Percentiles rank a stretch among this genome's conserved stretches.
These are phyloP conservation scores for Colletotrichum cuscutae DNA, from an alignment of 2,329 filamentous ascomycete species.

Conservation along the genomic window DNA sequence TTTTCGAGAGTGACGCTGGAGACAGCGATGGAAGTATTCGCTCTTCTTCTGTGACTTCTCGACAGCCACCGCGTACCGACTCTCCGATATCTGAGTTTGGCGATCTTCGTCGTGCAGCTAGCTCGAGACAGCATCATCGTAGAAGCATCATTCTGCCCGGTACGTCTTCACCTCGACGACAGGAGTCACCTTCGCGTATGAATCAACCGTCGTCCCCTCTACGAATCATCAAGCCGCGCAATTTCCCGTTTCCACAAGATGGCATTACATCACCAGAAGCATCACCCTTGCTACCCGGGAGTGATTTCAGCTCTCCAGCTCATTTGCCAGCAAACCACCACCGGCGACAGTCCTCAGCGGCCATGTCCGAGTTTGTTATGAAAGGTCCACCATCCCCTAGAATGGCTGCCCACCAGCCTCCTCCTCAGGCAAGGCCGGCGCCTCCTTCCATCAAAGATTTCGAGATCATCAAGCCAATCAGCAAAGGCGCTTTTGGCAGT, in stretches of 20 bases:
- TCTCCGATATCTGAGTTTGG: constrained; percentile 91
- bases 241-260: constrained; percentile 68
- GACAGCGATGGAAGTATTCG: constrained; percentile 90
- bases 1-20: constrained; percentile 84
- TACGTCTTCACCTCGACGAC: constrained; percentile 81
- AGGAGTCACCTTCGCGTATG: constrained; percentile 86
- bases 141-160: constrained; percentile 86
- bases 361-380: constrained; percentile 75
- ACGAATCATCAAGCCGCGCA: constrained; percentile 84
- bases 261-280: constrained; percentile 84
- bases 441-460: constrained; percentile 99
- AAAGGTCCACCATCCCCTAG: constrained; percentile 85
- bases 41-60: constrained; percentile 80
- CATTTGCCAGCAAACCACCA: constrained; percentile 74
- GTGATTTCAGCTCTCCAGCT: constrained; percentile 83
- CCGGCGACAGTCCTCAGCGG: constrained; percentile 89
- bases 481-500: constrained; percentile 97
- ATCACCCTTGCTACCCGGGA: constrained; percentile 85
- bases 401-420: constrained; percentile 79
- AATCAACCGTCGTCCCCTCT: constrained; percentile 85
- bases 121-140: constrained; percentile 84
- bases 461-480: constrained; percentile 99
- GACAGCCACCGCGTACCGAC: constrained; percentile 77
- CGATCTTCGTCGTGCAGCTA: constrained; percentile 78
- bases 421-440: constrained; percentile 86